Evolutionary conservation across 2,329 filamentous ascomycete genomes (phyloP).

Genomic region (Raffaelea arxii): DNA sequence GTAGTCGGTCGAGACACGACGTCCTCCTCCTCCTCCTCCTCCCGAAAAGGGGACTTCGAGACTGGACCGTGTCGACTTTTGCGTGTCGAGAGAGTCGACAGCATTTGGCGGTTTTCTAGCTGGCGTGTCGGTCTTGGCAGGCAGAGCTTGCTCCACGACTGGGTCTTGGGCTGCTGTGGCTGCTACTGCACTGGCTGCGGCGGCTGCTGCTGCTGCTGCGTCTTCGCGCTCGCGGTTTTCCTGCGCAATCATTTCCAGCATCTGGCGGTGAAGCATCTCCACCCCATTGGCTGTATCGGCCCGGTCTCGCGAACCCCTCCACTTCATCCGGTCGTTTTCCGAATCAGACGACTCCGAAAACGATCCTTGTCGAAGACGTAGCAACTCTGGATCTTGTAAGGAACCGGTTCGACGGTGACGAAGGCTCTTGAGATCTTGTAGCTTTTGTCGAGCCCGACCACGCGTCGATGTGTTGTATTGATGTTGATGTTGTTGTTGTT

Average conservation of each 20-base stretch:
- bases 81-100: not conserved
- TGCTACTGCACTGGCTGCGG: not conserved
- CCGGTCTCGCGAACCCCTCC: constrained; percentile 17
- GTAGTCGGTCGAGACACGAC: constrained; percentile 32
- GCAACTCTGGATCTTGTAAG: constrained; percentile 34
- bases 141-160: not conserved
- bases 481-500: constrained; percentile 4
- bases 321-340: constrained; percentile 36
- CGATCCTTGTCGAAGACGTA: constrained; percentile 42
- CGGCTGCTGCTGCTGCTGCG: constrained; percentile 12
- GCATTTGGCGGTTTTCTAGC: too few relatives aligned
- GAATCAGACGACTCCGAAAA: constrained; percentile 55
- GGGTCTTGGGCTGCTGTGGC: not conserved
- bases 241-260: constrained; percentile 49
- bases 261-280: constrained; percentile 50
- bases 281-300: constrained; percentile 36
- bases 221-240: constrained; percentile 35
- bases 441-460: constrained; percentile 50
- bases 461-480: constrained; percentile 38
- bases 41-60: constrained; percentile 38
- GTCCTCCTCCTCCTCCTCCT: too few relatives aligned
- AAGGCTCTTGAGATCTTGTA: constrained; percentile 46
- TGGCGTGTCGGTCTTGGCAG: not conserved
- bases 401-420: constrained; percentile 44
- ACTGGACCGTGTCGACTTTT: constrained; percentile 28